phyloP scores from a whole-genome alignment of 129 eudicot genomes.

The Centrapalus pauciflorus region DNA sequence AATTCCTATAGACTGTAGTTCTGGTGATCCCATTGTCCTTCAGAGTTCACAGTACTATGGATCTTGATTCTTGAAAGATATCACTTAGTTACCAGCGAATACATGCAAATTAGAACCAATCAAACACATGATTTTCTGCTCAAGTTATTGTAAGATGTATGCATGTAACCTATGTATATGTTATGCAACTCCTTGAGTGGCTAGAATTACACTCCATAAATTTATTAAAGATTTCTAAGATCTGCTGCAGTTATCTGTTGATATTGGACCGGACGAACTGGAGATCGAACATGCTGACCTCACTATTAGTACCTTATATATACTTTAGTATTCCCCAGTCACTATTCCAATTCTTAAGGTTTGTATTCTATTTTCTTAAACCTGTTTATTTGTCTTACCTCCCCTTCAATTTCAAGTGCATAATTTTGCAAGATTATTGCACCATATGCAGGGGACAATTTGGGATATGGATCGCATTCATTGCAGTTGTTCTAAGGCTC shows the following conservation, averaged over 20 bases:
- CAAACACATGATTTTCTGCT: background rate
- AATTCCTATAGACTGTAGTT: background rate
- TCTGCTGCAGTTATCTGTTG: constrained; percentile 68
- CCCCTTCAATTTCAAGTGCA: background rate
- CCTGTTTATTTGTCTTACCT: background rate
- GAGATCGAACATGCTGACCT: constrained; percentile 77
- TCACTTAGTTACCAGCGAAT: too few species aligned
- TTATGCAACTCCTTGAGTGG: background rate
- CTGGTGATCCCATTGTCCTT: background rate
- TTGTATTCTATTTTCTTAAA: constrained; percentile 6
- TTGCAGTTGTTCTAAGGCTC: constrained; percentile 72
- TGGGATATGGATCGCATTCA: constrained; percentile 78
- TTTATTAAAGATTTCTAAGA: background rate
- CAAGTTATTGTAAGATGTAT: background rate
- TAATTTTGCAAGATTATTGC: background rate
- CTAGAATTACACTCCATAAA: background rate
- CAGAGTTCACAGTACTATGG: too few species aligned
- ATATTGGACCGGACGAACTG: constrained; percentile 86
- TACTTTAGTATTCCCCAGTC: constrained; percentile 62
- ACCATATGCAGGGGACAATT: constrained; percentile 55
- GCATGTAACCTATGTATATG: too few species aligned
- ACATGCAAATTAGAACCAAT: too few species aligned
- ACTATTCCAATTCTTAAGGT: constrained; percentile 60
- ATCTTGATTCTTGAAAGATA: too few species aligned
- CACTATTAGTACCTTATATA: constrained; percentile 74